Conservation (phyloP, 495 filamentous ascomycete species). For the Neurospora cerealis region DNA sequence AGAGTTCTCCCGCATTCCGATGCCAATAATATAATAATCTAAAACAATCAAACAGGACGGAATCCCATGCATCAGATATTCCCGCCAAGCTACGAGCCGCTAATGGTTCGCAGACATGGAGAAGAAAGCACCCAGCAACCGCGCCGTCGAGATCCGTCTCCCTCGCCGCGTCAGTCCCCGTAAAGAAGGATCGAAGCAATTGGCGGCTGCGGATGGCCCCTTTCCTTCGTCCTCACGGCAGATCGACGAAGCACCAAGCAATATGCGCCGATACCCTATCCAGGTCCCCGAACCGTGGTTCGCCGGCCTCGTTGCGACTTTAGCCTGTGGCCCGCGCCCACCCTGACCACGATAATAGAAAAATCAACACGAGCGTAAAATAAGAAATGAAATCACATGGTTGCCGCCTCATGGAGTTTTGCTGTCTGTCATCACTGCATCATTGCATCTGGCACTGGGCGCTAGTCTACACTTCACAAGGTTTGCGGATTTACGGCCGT, state of each 20-base stretch:
- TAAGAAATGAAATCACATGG: not conserved
- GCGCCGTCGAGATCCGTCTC: not conserved
- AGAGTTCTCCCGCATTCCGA: not conserved
- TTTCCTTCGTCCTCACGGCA: not conserved
- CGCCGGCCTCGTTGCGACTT: not conserved
- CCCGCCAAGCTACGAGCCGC: not conserved
- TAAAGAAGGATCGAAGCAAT: not conserved
- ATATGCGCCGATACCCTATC: not conserved
- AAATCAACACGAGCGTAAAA: not conserved
- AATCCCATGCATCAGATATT: not conserved
- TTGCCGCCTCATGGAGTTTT: not conserved
- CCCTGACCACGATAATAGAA: not conserved
- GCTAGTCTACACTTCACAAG: not conserved
- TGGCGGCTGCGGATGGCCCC: not conserved
- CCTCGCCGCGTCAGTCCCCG: not conserved
- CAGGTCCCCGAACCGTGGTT: not conserved
- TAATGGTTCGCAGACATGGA: not conserved
- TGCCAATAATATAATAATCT: not conserved
- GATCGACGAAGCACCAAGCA: not conserved
- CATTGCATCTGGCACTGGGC: not conserved
- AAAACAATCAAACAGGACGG: not conserved
- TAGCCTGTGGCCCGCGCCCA: not conserved
- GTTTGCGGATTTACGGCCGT: constrained; percentile 14
- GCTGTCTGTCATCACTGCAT: not conserved
- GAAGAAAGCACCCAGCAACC: not conserved